Evolutionary conservation across 257 asterid species (phyloP).

Genomic region (Rauvolfia tetraphylla): DNA sequence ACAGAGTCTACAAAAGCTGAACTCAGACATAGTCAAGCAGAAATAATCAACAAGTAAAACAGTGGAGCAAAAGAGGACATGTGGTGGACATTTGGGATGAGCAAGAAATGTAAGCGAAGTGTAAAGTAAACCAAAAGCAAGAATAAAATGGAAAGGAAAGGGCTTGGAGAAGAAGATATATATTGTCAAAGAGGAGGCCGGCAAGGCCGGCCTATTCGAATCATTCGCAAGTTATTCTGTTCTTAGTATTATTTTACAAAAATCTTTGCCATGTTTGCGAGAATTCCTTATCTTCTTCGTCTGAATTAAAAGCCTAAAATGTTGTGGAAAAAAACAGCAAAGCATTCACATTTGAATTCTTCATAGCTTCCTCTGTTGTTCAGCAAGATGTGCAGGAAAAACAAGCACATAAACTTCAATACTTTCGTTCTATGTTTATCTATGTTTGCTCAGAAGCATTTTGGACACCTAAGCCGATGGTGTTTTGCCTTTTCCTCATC

Average conservation of each 20-base stretch:
- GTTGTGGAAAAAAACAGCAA: not conserved
- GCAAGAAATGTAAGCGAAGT: slow-evolving; percentile 10
- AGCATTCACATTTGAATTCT: not conserved
- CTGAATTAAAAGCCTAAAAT: not conserved
- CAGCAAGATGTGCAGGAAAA: no score
- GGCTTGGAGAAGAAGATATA: slow-evolving; percentile 2
- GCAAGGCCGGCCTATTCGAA: slow-evolving; percentile 27
- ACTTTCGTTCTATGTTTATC: no score
- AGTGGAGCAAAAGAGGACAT: slow-evolving; percentile 28
- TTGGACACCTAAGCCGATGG: no score
- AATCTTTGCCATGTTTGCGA: not conserved
- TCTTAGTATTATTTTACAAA: not conserved
- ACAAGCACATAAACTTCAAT: no score
- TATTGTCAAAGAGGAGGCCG: slow-evolving; percentile 26
- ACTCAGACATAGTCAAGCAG: slow-evolving; percentile 21
- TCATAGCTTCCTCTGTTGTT: slow-evolving; percentile 13
- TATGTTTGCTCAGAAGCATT: no score
- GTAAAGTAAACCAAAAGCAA: not conserved
- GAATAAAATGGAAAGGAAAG: not conserved
- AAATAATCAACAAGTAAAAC: slow-evolving; percentile 23
- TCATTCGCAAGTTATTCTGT: slow-evolving; percentile 9
- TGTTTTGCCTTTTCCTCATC: no score
- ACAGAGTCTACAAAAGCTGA: not conserved
- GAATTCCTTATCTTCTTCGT: slow-evolving; percentile 10
- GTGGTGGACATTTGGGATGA: slow-evolving; percentile 21